phyloP scores from a whole-genome alignment of 768 basidiomycete genomes.

The Mycena kentingensis region DNA sequence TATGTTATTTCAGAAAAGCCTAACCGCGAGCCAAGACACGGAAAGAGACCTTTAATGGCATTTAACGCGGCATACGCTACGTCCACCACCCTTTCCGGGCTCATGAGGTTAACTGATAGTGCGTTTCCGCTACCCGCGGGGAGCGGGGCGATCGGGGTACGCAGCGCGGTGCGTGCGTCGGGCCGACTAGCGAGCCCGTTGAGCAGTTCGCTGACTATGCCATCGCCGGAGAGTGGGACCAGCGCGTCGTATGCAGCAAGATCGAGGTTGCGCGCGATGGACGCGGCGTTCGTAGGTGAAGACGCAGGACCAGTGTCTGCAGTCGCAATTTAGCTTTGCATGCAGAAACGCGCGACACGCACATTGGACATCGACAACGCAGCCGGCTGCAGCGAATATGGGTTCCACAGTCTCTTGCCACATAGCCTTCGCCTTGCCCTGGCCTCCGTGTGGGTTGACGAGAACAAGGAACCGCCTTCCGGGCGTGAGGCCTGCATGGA shows the following conservation, averaged over 20 bases:
- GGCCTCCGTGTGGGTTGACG: conserved; percentile 59
- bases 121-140: conserved; percentile 63
- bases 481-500: conserved; percentile 45
- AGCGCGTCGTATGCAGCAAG: conserved; percentile 52
- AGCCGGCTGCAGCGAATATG: conserved; percentile 53
- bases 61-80: conserved; percentile 53
- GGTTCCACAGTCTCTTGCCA: conserved; percentile 51
- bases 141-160: conserved; percentile 53
- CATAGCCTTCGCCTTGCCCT: conserved; percentile 50
- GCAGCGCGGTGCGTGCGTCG: conserved; percentile 45
- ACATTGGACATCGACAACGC: conserved; percentile 49
- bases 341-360: conserved; percentile 18
- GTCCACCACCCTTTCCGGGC: conserved; percentile 50
- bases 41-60: conserved; percentile 52
- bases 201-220: conserved; percentile 58
- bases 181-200: conserved; percentile 56
- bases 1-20: conserved; percentile 17
- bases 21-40: background rate
- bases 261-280: conserved; percentile 42
- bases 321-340: background rate
- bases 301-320: conserved; percentile 23
- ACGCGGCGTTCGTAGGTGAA: conserved; percentile 44
- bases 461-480: conserved; percentile 48
- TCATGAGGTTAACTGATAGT: conserved; percentile 54
- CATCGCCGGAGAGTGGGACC: conserved; percentile 59